Evolutionary conservation across 768 basidiomycete species (phyloP).

Genomic region (Lactarius sp.): DNA sequence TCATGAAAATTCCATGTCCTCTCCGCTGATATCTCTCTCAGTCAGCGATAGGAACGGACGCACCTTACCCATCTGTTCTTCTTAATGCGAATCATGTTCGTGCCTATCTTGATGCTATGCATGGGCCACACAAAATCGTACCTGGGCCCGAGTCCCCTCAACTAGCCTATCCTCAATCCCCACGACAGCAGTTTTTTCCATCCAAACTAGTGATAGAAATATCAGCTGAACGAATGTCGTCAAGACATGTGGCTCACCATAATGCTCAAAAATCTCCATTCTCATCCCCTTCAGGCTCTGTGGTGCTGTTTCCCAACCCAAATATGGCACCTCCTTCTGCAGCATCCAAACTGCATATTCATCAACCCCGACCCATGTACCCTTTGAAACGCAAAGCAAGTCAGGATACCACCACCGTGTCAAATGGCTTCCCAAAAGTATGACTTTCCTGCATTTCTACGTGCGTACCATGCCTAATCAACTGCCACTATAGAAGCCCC

Average conservation of each 20-base stretch:
- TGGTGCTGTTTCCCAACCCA: not conserved
- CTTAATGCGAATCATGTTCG: conserved; percentile 13
- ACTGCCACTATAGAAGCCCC: not conserved
- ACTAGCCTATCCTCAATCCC: conserved; percentile 2
- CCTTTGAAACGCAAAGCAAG: conserved; percentile 11
- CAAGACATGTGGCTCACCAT: not conserved
- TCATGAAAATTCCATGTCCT: not conserved
- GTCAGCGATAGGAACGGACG: not conserved
- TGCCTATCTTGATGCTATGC: conserved; percentile 8
- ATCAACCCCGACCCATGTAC: not conserved
- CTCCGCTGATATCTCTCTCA: not conserved
- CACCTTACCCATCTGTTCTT: conserved; percentile 8
- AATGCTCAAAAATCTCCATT: not conserved
- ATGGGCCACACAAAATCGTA: conserved; percentile 6
- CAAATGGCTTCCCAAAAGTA: conserved; percentile 4
- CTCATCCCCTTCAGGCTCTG: not conserved
- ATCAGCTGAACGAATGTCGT: not conserved
- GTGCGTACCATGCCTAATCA: not conserved
- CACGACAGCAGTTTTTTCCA: not conserved
- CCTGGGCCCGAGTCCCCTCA: not conserved
- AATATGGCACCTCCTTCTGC: not conserved
- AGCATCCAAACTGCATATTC: not conserved
- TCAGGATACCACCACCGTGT: not conserved
- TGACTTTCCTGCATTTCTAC: not conserved
- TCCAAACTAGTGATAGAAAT: not conserved